phyloP scores from a whole-genome alignment of 1,284 basidiomycete genomes.

The Moesziomyces sp. region DNA sequence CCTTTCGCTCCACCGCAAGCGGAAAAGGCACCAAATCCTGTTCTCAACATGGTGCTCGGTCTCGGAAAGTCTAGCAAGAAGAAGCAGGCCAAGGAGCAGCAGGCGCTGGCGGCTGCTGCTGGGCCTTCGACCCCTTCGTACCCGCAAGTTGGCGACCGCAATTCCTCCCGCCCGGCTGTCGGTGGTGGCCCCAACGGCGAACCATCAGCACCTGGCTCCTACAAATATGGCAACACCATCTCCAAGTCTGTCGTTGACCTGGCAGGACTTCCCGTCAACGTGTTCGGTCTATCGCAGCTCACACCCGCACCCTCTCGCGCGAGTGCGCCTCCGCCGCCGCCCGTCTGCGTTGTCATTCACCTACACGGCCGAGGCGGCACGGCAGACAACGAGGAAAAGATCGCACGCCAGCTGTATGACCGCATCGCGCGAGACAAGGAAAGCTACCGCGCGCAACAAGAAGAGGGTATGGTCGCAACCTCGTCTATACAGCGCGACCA shows the following conservation, averaged over 20 bases:
- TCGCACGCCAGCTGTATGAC: constrained; percentile 59
- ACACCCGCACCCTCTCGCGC: constrained; percentile 47
- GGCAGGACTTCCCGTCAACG: constrained; percentile 60
- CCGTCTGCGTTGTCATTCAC: constrained; percentile 60
- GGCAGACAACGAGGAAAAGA: constrained; percentile 57
- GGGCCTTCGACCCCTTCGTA: constrained; percentile 1
- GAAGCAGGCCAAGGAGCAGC: constrained; percentile 18
- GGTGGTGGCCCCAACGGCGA: constrained; percentile 4
- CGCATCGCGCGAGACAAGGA: constrained; percentile 38
- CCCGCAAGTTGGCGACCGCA: constrained; percentile 5
- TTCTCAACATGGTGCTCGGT: constrained; percentile 28
- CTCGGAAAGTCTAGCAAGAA: constrained; percentile 29
- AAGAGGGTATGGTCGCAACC: constrained; percentile 17
- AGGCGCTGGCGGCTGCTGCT: constrained; percentile 3
- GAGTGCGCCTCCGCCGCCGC: constrained; percentile 47
- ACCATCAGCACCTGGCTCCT: background rate
- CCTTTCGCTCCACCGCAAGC: background rate
- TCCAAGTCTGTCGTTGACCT: constrained; percentile 49
- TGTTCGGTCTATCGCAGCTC: constrained; percentile 61
- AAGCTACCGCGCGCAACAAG: constrained; percentile 12
- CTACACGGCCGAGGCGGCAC: constrained; percentile 63
- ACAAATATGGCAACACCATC: constrained; percentile 38
- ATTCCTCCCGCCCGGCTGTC: constrained; percentile 11
- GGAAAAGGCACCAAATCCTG: too few relatives aligned
- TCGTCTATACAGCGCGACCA: constrained; percentile 52